Conservation (phyloP, 1,284 basidiomycete genomes). For the Ganoderma multipileum region DNA sequence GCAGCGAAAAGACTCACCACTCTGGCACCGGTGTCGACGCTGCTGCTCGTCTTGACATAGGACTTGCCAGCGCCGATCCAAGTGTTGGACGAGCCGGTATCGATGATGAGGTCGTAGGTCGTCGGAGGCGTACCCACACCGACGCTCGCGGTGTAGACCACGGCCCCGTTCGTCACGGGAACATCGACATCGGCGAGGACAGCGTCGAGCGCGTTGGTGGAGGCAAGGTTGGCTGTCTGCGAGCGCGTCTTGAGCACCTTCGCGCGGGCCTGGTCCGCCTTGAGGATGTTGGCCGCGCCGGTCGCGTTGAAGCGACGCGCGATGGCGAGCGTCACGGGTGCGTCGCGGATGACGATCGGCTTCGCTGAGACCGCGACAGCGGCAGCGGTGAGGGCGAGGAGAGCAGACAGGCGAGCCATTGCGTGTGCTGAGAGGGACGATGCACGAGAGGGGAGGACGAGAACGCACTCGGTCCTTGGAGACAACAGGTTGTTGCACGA, state of each 20-base stretch:
- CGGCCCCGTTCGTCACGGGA: slow-evolving; percentile 35
- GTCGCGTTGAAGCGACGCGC: slow-evolving; percentile 36
- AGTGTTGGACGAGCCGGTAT: slow-evolving; percentile 59
- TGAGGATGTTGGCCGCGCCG: slow-evolving; percentile 27
- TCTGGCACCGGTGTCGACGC: slow-evolving; percentile 36
- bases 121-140: slow-evolving; percentile 38
- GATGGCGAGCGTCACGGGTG: slow-evolving; percentile 34
- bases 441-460: slow-evolving; percentile 8
- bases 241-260: slow-evolving; percentile 32
- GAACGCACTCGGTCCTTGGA: slow-evolving; percentile 17
- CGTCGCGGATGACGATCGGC: slow-evolving; percentile 35
- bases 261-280: slow-evolving; percentile 36
- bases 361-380: slow-evolving; percentile 29
- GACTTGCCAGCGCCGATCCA: slow-evolving; percentile 60
- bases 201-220: slow-evolving; percentile 23
- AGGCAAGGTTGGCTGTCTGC: neutral
- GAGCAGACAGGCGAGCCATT: slow-evolving; percentile 31
- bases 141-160: slow-evolving; percentile 35
- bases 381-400: slow-evolving; percentile 29
- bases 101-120: slow-evolving; percentile 36
- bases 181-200: slow-evolving; percentile 35
- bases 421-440: neutral
- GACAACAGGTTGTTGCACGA: neutral
- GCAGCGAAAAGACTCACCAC: slow-evolving; percentile 23
- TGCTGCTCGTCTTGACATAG: slow-evolving; percentile 56